These are phyloP conservation scores for Entomortierella lignicola DNA, from an alignment of 192 early-diverging fungal genomes.

Conservation along the genomic window DNA sequence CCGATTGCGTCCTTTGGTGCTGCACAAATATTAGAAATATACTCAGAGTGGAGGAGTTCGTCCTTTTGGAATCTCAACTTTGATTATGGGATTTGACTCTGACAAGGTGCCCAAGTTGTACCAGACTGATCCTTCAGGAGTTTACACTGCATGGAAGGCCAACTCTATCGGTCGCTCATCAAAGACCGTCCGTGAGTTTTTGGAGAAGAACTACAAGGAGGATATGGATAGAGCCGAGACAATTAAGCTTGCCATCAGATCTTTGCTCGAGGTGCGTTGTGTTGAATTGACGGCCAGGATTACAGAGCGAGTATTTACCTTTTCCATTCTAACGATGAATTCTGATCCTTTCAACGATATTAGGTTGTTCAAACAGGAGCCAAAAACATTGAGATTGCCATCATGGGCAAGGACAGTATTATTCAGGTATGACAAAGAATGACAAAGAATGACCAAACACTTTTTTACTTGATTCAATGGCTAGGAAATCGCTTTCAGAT, in stretches of 20 bases:
- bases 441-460: too few relatives aligned
- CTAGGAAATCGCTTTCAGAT: too few relatives aligned
- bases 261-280: constrained; percentile 85
- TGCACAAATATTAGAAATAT: constrained; percentile 77
- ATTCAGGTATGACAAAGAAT: constrained; percentile 64
- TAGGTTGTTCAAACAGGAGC: constrained; percentile 98
- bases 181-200: constrained; percentile 97
- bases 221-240: constrained; percentile 83
- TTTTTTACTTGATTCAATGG: too few relatives aligned
- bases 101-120: constrained; percentile 90
- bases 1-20: too few relatives aligned
- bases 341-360: neutral
- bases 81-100: constrained; percentile 96
- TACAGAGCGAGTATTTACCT: too few relatives aligned
- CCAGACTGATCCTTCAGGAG: constrained; percentile 98
- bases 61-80: constrained; percentile 97
- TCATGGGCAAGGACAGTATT: constrained; percentile 84
- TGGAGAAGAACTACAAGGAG: constrained; percentile 97
- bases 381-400: constrained; percentile 98
- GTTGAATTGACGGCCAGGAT: too few relatives aligned
- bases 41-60: constrained; percentile 98
- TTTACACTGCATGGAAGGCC: constrained; percentile 99
- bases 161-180: constrained; percentile 96
- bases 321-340: too few relatives aligned
- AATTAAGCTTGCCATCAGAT: constrained; percentile 91